Evolutionary conservation across 768 basidiomycete species (phyloP).

Genomic region (Paxillus involutus): DNA sequence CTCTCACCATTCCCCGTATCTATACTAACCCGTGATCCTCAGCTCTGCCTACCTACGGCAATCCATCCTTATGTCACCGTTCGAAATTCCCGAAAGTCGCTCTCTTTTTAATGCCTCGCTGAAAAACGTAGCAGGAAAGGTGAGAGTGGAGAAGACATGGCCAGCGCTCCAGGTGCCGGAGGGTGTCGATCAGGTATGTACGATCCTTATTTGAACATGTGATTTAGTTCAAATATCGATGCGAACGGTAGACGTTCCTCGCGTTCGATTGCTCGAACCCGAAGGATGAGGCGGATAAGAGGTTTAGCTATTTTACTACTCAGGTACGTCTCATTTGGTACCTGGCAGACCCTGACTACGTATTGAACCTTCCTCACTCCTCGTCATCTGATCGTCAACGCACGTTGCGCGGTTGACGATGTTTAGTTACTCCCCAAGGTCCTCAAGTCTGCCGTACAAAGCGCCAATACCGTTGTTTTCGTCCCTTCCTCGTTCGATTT

Average conservation of each 20-base stretch:
- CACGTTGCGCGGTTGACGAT: background rate
- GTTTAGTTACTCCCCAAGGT: constrained; percentile 76
- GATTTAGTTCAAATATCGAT: background rate
- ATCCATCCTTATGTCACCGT: constrained; percentile 81
- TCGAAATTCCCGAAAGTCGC: constrained; percentile 88
- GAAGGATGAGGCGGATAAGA: constrained; percentile 80
- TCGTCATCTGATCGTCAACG: no score
- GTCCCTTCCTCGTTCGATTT: constrained; percentile 97
- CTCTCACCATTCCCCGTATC: constrained; percentile 41
- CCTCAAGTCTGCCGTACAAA: constrained; percentile 91
- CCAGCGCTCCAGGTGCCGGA: constrained; percentile 75
- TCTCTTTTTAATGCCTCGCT: constrained; percentile 73
- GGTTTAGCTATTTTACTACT: constrained; percentile 85
- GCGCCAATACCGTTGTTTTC: constrained; percentile 84
- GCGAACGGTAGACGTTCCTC: constrained; percentile 55
- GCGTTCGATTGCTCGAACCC: constrained; percentile 71
- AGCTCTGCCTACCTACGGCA: constrained; percentile 89
- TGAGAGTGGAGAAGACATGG: constrained; percentile 69
- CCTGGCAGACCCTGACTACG: no score
- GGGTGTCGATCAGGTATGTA: constrained; percentile 76
- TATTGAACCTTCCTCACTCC: background rate
- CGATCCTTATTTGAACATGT: background rate
- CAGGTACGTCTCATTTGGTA: constrained; percentile 48
- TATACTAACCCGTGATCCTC: background rate
- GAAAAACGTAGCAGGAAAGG: constrained; percentile 83